Percentiles rank a stretch among this genome's conserved stretches.
phyloP scores from a whole-genome alignment of 179 eudicot species.

The Patellifolia procumbens region DNA sequence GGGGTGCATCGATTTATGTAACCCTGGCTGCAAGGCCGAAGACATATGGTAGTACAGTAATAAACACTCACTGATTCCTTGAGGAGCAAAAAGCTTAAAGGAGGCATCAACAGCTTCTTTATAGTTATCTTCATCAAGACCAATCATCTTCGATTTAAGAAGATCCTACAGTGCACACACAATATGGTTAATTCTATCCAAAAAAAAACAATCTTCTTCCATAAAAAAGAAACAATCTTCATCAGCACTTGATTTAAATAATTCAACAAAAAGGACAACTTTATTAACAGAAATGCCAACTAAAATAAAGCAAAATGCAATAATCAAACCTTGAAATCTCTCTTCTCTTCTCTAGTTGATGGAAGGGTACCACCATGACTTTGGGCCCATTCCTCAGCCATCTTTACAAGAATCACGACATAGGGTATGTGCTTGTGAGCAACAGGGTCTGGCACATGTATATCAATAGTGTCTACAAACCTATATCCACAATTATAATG shows the following conservation, averaged over 20 bases:
- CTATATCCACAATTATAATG: conserved; percentile 48
- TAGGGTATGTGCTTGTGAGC: conserved; percentile 95
- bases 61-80: conserved; percentile 73
- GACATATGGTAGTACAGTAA: not conserved
- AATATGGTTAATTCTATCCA: conserved; percentile 20
- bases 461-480: conserved; percentile 81
- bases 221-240: not conserved
- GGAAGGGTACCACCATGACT: conserved; percentile 78
- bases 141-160: conserved; percentile 67
- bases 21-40: not conserved
- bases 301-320: not conserved
- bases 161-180: conserved; percentile 56
- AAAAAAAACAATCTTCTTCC: not conserved
- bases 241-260: not conserved
- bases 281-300: not conserved
- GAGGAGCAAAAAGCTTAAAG: conserved; percentile 82
- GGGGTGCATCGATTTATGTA: not conserved
- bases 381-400: conserved; percentile 89
- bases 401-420: conserved; percentile 82
- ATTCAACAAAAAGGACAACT: not conserved
- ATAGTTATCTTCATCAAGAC: conserved; percentile 88
- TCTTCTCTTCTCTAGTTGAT: conserved; percentile 92
- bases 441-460: conserved; percentile 73
- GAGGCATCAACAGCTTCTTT: conserved; percentile 96
- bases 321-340: conserved; percentile 69